A percentile compares a stretch with the other conserved stretches of the same genome.
phyloP scores from a whole-genome alignment of 306 rosid genomes.

The Rosa rugosa region DNA sequence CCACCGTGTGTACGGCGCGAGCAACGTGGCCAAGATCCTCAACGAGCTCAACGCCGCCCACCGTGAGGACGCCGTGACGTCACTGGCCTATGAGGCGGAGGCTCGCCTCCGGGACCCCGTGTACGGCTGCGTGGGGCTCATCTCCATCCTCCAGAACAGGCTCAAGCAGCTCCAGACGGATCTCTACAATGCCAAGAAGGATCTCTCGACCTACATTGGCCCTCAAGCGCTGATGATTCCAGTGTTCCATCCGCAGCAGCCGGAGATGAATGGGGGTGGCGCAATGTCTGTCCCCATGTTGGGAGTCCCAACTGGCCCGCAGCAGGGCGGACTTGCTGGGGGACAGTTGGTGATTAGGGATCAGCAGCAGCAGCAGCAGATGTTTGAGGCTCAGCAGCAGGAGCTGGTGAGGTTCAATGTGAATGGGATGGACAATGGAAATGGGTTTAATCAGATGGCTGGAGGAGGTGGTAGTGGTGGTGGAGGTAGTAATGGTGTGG shows the following conservation, averaged over 20 bases:
- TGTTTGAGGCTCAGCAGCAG: constrained; percentile 64
- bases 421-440: constrained; percentile 53
- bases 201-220: constrained; percentile 61
- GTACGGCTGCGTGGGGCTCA: constrained; percentile 86
- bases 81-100: constrained; percentile 85
- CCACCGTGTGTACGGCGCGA: constrained; percentile 89
- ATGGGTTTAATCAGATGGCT: constrained; percentile 52
- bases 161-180: constrained; percentile 59
- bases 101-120: constrained; percentile 78
- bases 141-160: constrained; percentile 66
- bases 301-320: constrained; percentile 19
- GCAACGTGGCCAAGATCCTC: constrained; percentile 79
- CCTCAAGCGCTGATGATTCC: constrained; percentile 59
- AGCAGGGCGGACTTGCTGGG: not conserved
- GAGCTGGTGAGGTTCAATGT: constrained; percentile 46
- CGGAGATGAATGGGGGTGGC: constrained; percentile 6
- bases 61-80: constrained; percentile 81
- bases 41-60: constrained; percentile 62
- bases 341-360: constrained; percentile 58
- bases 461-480: not conserved
- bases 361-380: constrained; percentile 28
- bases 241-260: constrained; percentile 13
- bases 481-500: constrained; percentile 19
- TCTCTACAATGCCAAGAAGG: constrained; percentile 62
- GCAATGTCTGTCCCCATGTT: constrained; percentile 21